These are phyloP conservation scores for Candida sanyaensis DNA, from an alignment of 1,139 yeast species.

Conservation along the genomic window DNA sequence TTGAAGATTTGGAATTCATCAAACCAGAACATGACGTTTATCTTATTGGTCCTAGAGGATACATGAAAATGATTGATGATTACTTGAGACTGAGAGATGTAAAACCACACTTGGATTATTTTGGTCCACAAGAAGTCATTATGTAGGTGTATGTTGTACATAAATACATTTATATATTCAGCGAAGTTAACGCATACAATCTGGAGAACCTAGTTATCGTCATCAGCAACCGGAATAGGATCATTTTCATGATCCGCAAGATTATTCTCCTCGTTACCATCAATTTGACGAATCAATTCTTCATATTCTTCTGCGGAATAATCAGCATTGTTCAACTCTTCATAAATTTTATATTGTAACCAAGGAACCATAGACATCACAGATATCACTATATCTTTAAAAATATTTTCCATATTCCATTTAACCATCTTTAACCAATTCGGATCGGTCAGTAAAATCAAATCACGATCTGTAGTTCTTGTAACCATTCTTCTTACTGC, in stretches of 20 bases:
- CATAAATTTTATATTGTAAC: conserved; percentile 16
- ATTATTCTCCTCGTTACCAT: background rate
- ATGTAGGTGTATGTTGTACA: background rate
- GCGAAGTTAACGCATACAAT: no score
- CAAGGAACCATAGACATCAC: conserved; percentile 24
- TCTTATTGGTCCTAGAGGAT: conserved; percentile 36
- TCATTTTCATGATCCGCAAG: no score
- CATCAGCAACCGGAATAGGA: no score
- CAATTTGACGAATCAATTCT: background rate
- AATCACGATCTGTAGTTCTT: conserved; percentile 28
- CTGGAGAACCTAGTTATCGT: no score
- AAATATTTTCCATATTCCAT: conserved; percentile 15
- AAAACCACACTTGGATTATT: conserved; percentile 15
- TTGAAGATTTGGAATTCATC: conserved; percentile 19
- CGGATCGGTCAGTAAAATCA: conserved; percentile 17
- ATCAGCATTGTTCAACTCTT: conserved; percentile 13
- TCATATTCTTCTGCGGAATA: background rate
- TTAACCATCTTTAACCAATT: conserved; percentile 11
- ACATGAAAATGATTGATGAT: conserved; percentile 30
- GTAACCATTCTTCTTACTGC: conserved; percentile 19
- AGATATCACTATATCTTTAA: conserved; percentile 25
- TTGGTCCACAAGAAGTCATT: conserved; percentile 14
- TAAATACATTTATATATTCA: background rate
- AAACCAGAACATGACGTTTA: conserved; percentile 22
- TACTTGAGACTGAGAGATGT: conserved; percentile 11